Evolutionary conservation across 2,329 filamentous ascomycete species (phyloP), one percentile per base, ranked within the genome.

Genomic region (Fusarium sp.): DNA sequence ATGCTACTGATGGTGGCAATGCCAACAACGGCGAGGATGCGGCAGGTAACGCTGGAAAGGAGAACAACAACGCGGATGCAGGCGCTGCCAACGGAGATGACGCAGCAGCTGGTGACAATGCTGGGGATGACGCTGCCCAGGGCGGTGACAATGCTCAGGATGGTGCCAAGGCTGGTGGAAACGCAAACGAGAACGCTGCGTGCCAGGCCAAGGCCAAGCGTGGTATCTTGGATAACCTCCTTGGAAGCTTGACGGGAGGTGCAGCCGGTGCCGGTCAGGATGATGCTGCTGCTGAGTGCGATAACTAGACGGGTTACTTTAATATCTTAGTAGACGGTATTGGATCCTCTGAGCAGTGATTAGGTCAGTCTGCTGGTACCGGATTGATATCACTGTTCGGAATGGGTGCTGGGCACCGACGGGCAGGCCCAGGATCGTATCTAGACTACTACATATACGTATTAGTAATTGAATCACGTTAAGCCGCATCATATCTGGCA

Each of bases 351-450:
- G 10, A 10, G 5, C n/a, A 6, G 6, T 43, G 34, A 2, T 12
- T 8, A 16, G 4, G 6, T 27, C 13, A n/a, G 49, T 53, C 49
- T 53, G 49, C 49, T 40, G 49, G 49, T 22, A 53, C 49, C 16
- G 15, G 34, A 43, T 25, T 43, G 32, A 6, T 6, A 5, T 9
- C 13, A 22, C 8, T 15, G 24, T 43, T 53, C 13, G 20, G 10
- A 10, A 43, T 9, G 24, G 52, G 62, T 65, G 52, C 60, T 65
- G 62, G 62, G 51, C 60, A 65, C 52, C 60, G 7, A 43, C 20
- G 45, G 38, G 49, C 29, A 43, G 62, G 45, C 45, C 16, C 41
- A 30, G 16, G 16, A 46, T 65, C 11, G 18, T 29, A 41, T 16
- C 30, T 57, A 29, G 22, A 29, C 16, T 24, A n/a, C 24, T 8